Evolutionary conservation across 192 early-diverging fungal genomes (phyloP).

Genomic region (Lunasporangiospora selenospora): DNA sequence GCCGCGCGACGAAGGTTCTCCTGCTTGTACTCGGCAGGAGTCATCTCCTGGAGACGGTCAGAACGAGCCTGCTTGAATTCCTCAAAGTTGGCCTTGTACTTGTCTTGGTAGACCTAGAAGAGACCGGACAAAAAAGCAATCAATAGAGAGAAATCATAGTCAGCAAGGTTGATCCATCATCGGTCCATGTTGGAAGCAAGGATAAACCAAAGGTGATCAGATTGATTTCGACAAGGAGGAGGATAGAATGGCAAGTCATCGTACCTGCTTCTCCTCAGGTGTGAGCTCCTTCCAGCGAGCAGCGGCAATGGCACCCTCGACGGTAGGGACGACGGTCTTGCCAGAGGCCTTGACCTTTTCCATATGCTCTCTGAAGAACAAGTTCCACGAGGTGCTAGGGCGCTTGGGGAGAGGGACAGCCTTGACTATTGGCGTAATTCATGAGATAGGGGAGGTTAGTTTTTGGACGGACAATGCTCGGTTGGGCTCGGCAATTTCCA

Average conservation of each 20-base stretch:
- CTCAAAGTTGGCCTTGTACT: conserved; percentile 38
- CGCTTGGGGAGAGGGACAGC: conserved; percentile 43
- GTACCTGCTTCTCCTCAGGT: conserved; percentile 39
- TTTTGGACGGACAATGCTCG: too few species aligned
- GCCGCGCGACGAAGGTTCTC: conserved; percentile 17
- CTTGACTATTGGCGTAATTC: conserved; percentile 5
- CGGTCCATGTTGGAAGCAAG: too few species aligned
- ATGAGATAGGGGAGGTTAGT: background rate
- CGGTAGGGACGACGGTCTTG: conserved; percentile 40
- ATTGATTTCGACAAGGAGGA: too few species aligned
- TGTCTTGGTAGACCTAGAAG: conserved; percentile 30
- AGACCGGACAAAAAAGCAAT: background rate
- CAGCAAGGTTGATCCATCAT: too few species aligned
- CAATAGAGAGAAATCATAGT: too few species aligned
- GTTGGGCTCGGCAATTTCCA: background rate
- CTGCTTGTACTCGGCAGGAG: conserved; percentile 19
- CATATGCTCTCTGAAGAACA: conserved; percentile 47
- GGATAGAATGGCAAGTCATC: too few species aligned
- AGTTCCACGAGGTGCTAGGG: conserved; percentile 45
- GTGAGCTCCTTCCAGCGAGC: conserved; percentile 40
- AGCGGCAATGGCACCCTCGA: conserved; percentile 39
- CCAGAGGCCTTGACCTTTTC: conserved; percentile 36
- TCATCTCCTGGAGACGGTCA: conserved; percentile 27
- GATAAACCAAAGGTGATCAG: too few species aligned
- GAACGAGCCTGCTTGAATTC: conserved; percentile 40